phyloP scores from a whole-genome alignment of 129 eudicot genomes.

The Silybum marianum region DNA sequence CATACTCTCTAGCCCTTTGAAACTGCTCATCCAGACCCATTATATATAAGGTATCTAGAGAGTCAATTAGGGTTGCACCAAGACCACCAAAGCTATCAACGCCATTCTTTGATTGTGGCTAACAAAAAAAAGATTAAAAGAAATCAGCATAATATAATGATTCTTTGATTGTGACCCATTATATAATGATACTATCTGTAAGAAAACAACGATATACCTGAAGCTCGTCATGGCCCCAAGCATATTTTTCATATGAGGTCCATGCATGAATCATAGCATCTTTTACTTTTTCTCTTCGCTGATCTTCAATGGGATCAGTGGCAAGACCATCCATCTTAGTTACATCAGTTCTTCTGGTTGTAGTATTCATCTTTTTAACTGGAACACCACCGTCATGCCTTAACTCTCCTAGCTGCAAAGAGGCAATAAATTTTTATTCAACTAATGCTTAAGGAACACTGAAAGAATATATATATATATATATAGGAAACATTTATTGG shows the following conservation, averaged over 20 bases:
- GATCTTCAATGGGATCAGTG: slow-evolving; percentile 60
- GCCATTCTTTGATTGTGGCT: slow-evolving; percentile 97
- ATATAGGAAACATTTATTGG: neutral
- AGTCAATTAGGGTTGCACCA: slow-evolving; percentile 94
- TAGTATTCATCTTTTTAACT: slow-evolving; percentile 31
- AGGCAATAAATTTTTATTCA: slow-evolving; percentile 17
- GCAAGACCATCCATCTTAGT: slow-evolving; percentile 28
- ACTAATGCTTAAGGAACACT: slow-evolving; percentile 2
- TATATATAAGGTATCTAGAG: slow-evolving; percentile 94
- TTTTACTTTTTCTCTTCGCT: slow-evolving; percentile 86
- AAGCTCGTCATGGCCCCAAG: slow-evolving; percentile 99
- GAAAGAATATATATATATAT: slow-evolving; percentile 5
- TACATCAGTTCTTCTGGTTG: slow-evolving; percentile 32
- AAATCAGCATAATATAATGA: neutral
- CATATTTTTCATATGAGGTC: slow-evolving; percentile 97
- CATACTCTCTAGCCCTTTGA: slow-evolving; percentile 96
- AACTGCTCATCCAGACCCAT: slow-evolving; percentile 98
- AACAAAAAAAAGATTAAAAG: slow-evolving; percentile 33
- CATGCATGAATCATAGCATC: slow-evolving; percentile 99
- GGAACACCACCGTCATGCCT: slow-evolving; percentile 39
- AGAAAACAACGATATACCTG: slow-evolving; percentile 54
- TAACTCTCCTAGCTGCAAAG: slow-evolving; percentile 42
- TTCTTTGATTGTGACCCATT: too few species aligned
- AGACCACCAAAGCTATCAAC: slow-evolving; percentile 99
- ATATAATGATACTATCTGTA: neutral